Conservation (phyloP, 768 basidiomycete genomes). For the Trametopsis cervina region DNA sequence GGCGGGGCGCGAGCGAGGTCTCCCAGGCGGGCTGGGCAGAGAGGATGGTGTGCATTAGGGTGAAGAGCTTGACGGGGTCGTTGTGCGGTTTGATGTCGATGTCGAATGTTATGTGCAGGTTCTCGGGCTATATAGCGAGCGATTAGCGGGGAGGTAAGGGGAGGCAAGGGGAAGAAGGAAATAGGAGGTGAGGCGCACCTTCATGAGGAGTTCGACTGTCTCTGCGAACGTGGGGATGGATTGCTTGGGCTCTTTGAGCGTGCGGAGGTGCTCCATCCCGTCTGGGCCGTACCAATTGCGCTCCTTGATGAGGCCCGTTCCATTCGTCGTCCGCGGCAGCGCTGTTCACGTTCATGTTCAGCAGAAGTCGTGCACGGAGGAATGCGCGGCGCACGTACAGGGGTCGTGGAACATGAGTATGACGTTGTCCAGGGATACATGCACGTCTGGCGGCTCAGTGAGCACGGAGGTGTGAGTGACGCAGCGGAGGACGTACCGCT, state of each 20-base stretch:
- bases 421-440: conserved; percentile 78
- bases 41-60: conserved; percentile 67
- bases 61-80: conserved; percentile 79
- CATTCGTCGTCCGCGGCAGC: conserved; percentile 74
- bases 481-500: conserved; percentile 78
- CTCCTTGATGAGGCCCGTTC: conserved; percentile 50
- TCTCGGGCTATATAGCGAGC: conserved; percentile 63
- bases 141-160: not conserved
- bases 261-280: conserved; percentile 73
- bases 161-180: not conserved
- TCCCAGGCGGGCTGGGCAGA: conserved; percentile 64
- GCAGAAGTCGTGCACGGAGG: too few relatives aligned
- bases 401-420: conserved; percentile 98
- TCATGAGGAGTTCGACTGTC: conserved; percentile 76
- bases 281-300: conserved; percentile 38
- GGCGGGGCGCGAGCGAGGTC: conserved; percentile 70
- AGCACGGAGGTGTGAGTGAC: too few relatives aligned
- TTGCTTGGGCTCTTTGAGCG: conserved; percentile 79
- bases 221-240: conserved; percentile 89
- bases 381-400: conserved; percentile 36
- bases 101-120: conserved; percentile 70
- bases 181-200: conserved; percentile 37
- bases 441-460: conserved; percentile 97
- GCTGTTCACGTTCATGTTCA: too few relatives aligned
- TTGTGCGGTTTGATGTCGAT: conserved; percentile 95